A percentile compares a stretch with the other conserved stretches of the same genome.
Evolutionary conservation across 306 rosid genomes (phyloP).

Genomic region (Vigna nakashimae): DNA sequence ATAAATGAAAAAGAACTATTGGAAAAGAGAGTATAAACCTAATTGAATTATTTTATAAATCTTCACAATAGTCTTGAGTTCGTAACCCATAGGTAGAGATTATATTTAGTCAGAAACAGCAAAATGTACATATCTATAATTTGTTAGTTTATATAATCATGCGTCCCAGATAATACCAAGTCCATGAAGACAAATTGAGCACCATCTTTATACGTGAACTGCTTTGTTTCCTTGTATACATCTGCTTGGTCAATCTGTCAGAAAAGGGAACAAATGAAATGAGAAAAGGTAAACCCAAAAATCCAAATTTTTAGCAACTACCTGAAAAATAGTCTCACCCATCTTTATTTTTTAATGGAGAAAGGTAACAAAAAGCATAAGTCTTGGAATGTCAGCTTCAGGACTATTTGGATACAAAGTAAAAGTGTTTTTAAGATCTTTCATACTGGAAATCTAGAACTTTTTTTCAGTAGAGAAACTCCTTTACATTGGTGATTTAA

Average conservation of each 20-base stretch:
- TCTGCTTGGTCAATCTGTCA: conserved; percentile 79
- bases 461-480: too few relatives aligned
- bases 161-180: conserved; percentile 68
- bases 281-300: conserved; percentile 28
- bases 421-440: too few relatives aligned
- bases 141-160: conserved; percentile 37
- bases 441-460: too few relatives aligned
- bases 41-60: conserved; percentile 18
- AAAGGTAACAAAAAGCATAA: not conserved
- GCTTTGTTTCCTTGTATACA: conserved; percentile 89
- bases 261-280: conserved; percentile 32
- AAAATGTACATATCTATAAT: conserved; percentile 32
- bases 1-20: conserved; percentile 34
- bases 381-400: not conserved
- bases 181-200: conserved; percentile 95
- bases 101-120: conserved; percentile 11
- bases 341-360: not conserved
- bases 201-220: conserved; percentile 94
- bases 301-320: conserved; percentile 23
- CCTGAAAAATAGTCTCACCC: not conserved
- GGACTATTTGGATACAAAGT: too few relatives aligned
- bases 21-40: conserved; percentile 32
- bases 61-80: conserved; percentile 31
- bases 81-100: conserved; percentile 3
- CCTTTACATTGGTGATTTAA: not conserved